Percentiles rank a stretch among this genome's conserved stretches.
Evolutionary conservation across 108 stramenopile genomes (phyloP).

Genomic region (Cyclotella cryptica): DNA sequence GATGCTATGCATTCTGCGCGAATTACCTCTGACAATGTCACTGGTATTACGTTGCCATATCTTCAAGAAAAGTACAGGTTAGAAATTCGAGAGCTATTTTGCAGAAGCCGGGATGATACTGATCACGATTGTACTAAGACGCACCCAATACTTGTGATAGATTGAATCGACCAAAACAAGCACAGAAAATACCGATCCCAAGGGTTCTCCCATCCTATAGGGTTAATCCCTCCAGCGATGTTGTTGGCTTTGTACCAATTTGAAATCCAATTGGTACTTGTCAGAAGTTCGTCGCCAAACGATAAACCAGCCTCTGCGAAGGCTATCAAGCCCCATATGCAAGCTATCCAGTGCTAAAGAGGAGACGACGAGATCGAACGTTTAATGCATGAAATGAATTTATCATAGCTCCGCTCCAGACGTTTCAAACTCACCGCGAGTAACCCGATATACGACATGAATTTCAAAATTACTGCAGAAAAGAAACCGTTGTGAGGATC

Average conservation of each 20-base stretch:
- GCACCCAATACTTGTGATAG: conserved; percentile 51
- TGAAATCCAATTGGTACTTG: conserved; percentile 44
- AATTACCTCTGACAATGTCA: conserved; percentile 30
- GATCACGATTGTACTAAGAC: not conserved
- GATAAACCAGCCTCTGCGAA: conserved; percentile 36
- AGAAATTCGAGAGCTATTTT: too few species aligned
- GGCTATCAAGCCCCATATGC: conserved; percentile 54
- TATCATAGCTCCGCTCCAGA: too few species aligned
- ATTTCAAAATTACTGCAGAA: conserved; percentile 26
- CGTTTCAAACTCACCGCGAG: conserved; percentile 2
- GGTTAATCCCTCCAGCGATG: conserved; percentile 40
- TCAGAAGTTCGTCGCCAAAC: conserved; percentile 26
- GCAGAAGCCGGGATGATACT: not conserved
- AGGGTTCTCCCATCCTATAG: conserved; percentile 35
- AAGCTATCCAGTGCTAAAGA: conserved; percentile 51
- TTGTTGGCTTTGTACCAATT: conserved; percentile 28
- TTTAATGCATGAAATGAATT: not conserved
- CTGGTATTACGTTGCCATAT: conserved; percentile 54
- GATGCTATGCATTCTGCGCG: too few species aligned
- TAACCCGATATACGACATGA: conserved; percentile 25
- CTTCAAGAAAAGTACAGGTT: not conserved
- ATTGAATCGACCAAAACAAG: conserved; percentile 61
- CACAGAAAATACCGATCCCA: conserved; percentile 50
- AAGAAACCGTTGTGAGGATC: too few species aligned
- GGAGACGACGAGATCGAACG: not conserved